Conservation (phyloP, 768 basidiomycete genomes). For the Amanita exitialis region DNA sequence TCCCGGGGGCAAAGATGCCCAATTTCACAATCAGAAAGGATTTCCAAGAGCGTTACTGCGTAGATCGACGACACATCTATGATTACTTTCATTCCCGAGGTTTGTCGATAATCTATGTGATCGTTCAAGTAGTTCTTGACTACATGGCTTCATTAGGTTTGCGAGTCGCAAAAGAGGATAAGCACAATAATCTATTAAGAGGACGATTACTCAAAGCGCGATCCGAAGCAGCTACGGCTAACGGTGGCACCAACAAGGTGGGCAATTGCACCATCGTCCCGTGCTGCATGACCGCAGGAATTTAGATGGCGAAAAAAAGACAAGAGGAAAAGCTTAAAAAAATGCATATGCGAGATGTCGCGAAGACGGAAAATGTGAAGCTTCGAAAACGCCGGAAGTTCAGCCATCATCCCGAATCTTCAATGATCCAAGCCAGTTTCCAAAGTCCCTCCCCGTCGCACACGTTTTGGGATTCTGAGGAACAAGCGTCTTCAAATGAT, state of each 20-base stretch:
- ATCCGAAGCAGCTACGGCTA: constrained; percentile 6
- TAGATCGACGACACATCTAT: constrained; percentile 68
- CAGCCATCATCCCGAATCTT: not conserved
- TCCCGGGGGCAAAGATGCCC: constrained; percentile 71
- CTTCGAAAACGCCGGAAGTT: not conserved
- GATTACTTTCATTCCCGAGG: constrained; percentile 69
- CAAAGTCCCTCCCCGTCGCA: not conserved
- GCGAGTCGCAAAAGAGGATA: constrained; percentile 57
- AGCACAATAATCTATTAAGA: constrained; percentile 41
- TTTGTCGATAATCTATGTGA: constrained; percentile 6
- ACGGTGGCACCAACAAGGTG: not conserved
- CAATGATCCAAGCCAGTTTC: not conserved
- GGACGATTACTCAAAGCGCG: constrained; percentile 27
- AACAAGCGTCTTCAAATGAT: not conserved
- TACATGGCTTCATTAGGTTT: constrained; percentile 23
- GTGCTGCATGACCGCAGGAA: not conserved
- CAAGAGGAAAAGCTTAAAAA: not conserved
- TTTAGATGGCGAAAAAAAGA: not conserved
- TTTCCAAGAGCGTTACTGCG: constrained; percentile 59
- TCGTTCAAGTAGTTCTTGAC: constrained; percentile 7
- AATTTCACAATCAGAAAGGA: constrained; percentile 60
- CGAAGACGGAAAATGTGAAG: not conserved
- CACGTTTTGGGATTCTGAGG: not conserved
- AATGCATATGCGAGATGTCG: not conserved
- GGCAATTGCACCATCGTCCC: not conserved